These are phyloP conservation scores for Apiotrichum brassicae DNA, from an alignment of 1,284 basidiomycete species.

Conservation along the genomic window DNA sequence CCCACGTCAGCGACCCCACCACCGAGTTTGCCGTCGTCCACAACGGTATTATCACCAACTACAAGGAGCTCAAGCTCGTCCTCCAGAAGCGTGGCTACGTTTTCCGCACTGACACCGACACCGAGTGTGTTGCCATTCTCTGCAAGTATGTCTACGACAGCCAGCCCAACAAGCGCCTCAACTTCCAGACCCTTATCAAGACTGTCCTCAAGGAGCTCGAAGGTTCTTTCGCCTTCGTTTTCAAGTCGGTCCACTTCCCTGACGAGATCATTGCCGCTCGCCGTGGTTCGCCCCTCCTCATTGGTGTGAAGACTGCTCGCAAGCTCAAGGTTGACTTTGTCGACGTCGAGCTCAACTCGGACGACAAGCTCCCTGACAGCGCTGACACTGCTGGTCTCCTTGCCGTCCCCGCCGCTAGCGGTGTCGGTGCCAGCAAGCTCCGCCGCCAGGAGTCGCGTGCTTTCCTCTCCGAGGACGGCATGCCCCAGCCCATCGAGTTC, in stretches of 20 bases:
- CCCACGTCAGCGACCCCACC: slow-evolving; percentile 73
- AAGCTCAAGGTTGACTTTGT: slow-evolving; percentile 99
- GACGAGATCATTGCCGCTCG: slow-evolving; percentile 93
- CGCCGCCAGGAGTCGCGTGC: slow-evolving; percentile 93
- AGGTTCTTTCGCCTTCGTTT: slow-evolving; percentile 99
- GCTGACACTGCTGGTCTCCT: slow-evolving; percentile 54
- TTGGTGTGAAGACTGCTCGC: slow-evolving; percentile 99
- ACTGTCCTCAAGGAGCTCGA: slow-evolving; percentile 96
- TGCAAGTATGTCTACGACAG: slow-evolving; percentile 96
- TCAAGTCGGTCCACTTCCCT: slow-evolving; percentile 96
- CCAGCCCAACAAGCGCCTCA: slow-evolving; percentile 77
- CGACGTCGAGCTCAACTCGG: slow-evolving; percentile 87
- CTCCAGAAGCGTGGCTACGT: slow-evolving; percentile 92
- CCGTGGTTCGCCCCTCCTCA: slow-evolving; percentile 91
- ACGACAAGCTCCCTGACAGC: slow-evolving; percentile 47
- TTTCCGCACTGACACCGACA: slow-evolving; percentile 96
- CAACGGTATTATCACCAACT: slow-evolving; percentile 99
- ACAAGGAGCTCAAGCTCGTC: slow-evolving; percentile 78
- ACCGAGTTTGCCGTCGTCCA: slow-evolving; percentile 91
- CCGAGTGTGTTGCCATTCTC: slow-evolving; percentile 93
- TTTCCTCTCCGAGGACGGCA: slow-evolving; percentile 96
- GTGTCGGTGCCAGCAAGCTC: slow-evolving; percentile 61
- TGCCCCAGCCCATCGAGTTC: slow-evolving; percentile 98
- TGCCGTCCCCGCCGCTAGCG: slow-evolving; percentile 59
- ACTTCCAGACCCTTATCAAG: slow-evolving; percentile 90